Evolutionary conservation across 1,284 basidiomycete species (phyloP), one percentile per base, ranked within the genome.

Genomic region (Anthracocystis panici-leucophaei): DNA sequence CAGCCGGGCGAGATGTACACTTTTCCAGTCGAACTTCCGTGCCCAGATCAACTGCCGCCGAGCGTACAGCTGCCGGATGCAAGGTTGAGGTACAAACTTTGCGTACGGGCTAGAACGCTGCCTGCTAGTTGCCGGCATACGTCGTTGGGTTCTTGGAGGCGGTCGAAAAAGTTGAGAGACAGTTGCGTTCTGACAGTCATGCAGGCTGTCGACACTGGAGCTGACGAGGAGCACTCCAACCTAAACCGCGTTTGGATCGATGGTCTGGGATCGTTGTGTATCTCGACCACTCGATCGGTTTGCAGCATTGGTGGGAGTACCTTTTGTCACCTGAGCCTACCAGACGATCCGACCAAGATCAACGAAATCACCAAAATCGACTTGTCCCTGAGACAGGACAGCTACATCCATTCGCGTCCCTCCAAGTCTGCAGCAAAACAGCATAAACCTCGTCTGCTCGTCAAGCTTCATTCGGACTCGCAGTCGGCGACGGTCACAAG

Each of bases 31-130:
- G 29, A 66, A 9, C 27, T 66, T 4, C 25, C 48, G 1, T 57
- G n/a, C 27, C 42, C 64, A 3, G n/a, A 7, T 5, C 3, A 23
- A 14, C 40, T 60, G 57, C 57, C 64, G 8, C 53, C 64, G 1
- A 66, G 57, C 42, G 42, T 66, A 9, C 57, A 58, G 41, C 64
- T 66, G 0, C 57, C 41, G 0, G 57, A 66, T 42, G 65, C 53
- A 6, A 27, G 58, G 16, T 5, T 60, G 42, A 45, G 21, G 18
- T 66, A 66, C 58, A 66, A 53, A 14, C 35, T 61, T 11, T 21
- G 35, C 20, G 65, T 52, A 25, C 23, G 42, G 5, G 65, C 58
- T 1, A 60, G 46, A 27, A n/a, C 58, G 16, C 21, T 33, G 29
- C 51, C 53, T 14, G 31, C 52, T 2, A 33, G 31, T 10, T 38